phyloP scores from a whole-genome alignment of 352 stramenopile genomes.

The Globisporangium barbulae region DNA sequence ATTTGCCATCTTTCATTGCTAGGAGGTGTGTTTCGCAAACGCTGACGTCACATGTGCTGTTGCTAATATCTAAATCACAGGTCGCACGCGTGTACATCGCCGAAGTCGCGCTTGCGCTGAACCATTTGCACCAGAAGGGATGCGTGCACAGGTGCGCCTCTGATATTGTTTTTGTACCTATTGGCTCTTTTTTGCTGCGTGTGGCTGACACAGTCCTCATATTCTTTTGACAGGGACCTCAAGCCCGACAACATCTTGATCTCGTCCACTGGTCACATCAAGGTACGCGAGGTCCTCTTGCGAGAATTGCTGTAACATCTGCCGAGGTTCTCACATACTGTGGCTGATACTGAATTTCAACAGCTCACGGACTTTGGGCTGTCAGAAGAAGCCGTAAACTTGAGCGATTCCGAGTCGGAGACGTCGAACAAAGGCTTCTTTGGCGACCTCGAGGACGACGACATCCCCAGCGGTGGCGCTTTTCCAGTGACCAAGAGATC shows the following conservation, averaged over 20 bases:
- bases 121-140: slow-evolving; percentile 82
- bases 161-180: background rate
- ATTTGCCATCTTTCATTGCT: too few species aligned
- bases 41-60: background rate
- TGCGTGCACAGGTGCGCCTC: slow-evolving; percentile 70
- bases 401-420: slow-evolving; percentile 42
- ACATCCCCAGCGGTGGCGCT: background rate
- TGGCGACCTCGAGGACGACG: slow-evolving; percentile 17
- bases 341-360: background rate
- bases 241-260: slow-evolving; percentile 92
- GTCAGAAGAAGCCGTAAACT: slow-evolving; percentile 70
- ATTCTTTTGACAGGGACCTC: slow-evolving; percentile 54
- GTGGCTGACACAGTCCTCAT: slow-evolving; percentile 13
- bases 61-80: slow-evolving; percentile 22
- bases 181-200: background rate
- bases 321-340: background rate
- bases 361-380: slow-evolving; percentile 87
- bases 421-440: slow-evolving; percentile 17
- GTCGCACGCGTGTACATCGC: slow-evolving; percentile 87
- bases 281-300: slow-evolving; percentile 32
- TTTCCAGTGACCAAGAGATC: background rate
- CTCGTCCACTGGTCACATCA: slow-evolving; percentile 84
- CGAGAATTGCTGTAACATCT: background rate
- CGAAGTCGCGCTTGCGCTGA: slow-evolving; percentile 82
- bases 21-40: too few species aligned